Conservation (phyloP, 495 filamentous ascomycete species). For the Penicillium samsonianum region DNA sequence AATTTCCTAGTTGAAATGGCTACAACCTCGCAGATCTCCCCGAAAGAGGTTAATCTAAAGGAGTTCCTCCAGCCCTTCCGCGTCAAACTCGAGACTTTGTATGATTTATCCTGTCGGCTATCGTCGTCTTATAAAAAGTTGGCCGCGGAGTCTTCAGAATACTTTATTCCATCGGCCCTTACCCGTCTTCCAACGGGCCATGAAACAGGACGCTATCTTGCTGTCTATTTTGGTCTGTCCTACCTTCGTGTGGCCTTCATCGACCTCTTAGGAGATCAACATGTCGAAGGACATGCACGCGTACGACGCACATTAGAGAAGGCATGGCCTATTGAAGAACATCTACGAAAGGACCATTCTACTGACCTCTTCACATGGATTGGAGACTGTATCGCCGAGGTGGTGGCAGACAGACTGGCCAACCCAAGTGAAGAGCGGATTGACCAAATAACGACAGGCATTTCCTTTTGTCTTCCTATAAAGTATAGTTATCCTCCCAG, state of each 20-base stretch:
- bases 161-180: constrained; percentile 74
- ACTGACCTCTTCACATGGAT: constrained; percentile 75
- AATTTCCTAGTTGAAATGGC: background rate
- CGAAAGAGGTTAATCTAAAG: constrained; percentile 4
- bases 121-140: constrained; percentile 57
- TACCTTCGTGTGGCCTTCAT: constrained; percentile 76
- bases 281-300: constrained; percentile 31
- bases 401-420: constrained; percentile 52
- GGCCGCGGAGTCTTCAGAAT: constrained; percentile 59
- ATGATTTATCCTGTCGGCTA: constrained; percentile 57
- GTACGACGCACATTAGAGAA: constrained; percentile 62
- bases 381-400: constrained; percentile 66
- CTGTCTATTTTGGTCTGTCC: constrained; percentile 72
- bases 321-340: constrained; percentile 71
- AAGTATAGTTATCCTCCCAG: constrained; percentile 46
- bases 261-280: constrained; percentile 55
- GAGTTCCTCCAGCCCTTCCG: constrained; percentile 30
- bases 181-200: constrained; percentile 61
- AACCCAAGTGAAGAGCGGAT: constrained; percentile 34
- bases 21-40: background rate
- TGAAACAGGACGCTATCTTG: constrained; percentile 65
- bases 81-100: constrained; percentile 38
- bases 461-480: constrained; percentile 82
- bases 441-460: constrained; percentile 63
- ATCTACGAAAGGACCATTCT: constrained; percentile 66